Percentiles rank a stretch among this genome's conserved stretches.
Evolutionary conservation across 805 yeast species (phyloP).

Genomic region (Suhomyces sp.): DNA sequence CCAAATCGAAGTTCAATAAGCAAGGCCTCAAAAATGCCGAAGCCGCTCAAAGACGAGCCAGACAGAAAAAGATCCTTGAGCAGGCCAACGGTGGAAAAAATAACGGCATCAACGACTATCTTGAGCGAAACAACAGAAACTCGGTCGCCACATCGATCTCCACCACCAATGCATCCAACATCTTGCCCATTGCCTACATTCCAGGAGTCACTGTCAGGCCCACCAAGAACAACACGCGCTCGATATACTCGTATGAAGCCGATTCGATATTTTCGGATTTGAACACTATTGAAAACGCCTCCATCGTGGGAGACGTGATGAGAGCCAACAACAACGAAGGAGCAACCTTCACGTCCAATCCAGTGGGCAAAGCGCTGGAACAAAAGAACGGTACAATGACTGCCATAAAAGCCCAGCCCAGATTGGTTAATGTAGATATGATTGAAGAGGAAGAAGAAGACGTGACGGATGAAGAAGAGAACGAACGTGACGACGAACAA

Average conservation of each 20-base stretch:
- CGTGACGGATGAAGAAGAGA: slow-evolving; percentile 5
- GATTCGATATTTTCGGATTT: slow-evolving; percentile 41
- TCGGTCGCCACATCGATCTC: slow-evolving; percentile 59
- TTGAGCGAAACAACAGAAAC: slow-evolving; percentile 23
- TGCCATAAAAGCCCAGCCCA: slow-evolving; percentile 74
- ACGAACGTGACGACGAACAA: background rate
- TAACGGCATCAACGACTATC: slow-evolving; percentile 9
- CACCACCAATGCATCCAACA: slow-evolving; percentile 78
- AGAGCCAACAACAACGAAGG: slow-evolving; percentile 16
- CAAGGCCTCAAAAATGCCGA: slow-evolving; percentile 6
- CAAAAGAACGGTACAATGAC: slow-evolving; percentile 52
- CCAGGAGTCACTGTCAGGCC: slow-evolving; percentile 84
- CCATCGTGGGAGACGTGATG: slow-evolving; percentile 40
- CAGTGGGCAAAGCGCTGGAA: background rate
- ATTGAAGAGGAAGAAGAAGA: slow-evolving; percentile 40
- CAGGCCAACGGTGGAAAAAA: slow-evolving; percentile 11
- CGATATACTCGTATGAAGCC: slow-evolving; percentile 44
- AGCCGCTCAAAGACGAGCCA: slow-evolving; percentile 9
- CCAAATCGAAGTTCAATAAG: slow-evolving; percentile 38
- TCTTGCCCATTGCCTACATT: slow-evolving; percentile 87
- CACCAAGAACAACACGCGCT: slow-evolving; percentile 40
- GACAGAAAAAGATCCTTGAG: slow-evolving; percentile 13
- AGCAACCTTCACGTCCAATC: slow-evolving; percentile 1
- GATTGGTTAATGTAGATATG: slow-evolving; percentile 55
- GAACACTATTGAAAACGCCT: slow-evolving; percentile 46